phyloP scores from a whole-genome alignment of 768 basidiomycete species.

The Coprinopsis cinerea region DNA sequence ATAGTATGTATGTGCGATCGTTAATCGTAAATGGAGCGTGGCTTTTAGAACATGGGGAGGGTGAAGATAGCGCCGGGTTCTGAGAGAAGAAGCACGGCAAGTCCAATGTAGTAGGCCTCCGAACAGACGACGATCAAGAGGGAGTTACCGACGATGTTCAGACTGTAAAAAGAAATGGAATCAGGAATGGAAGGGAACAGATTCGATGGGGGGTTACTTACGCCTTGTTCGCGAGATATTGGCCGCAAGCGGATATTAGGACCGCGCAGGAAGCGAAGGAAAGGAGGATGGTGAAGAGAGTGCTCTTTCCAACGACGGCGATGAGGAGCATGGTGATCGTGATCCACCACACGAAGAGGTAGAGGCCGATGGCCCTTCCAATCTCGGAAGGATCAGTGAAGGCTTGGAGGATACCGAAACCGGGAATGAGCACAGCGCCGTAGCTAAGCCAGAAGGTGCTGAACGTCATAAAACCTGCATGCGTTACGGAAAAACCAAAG shows the following conservation, averaged over 20 bases:
- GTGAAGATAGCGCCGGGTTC: slow-evolving; percentile 5
- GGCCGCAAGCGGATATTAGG: slow-evolving; percentile 7
- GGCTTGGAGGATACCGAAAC: slow-evolving; percentile 8
- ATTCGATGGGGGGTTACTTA: not conserved
- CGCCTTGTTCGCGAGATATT: not conserved
- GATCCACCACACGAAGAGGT: slow-evolving; percentile 13
- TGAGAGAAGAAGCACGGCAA: slow-evolving; percentile 5
- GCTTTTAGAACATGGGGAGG: slow-evolving; percentile 7
- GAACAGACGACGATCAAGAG: slow-evolving; percentile 6
- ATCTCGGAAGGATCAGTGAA: slow-evolving; percentile 2
- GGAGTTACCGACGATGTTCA: slow-evolving; percentile 8
- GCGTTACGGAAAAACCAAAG: not conserved
- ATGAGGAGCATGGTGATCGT: slow-evolving; percentile 11
- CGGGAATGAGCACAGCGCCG: slow-evolving; percentile 8
- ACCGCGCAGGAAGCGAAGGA: slow-evolving; percentile 7
- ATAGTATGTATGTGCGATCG: no score
- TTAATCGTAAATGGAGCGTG: no score
- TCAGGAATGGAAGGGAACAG: not conserved
- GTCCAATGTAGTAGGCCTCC: slow-evolving; percentile 9
- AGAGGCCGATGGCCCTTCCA: slow-evolving; percentile 6
- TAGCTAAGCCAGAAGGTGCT: slow-evolving; percentile 12
- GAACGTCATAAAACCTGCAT: slow-evolving; percentile 10
- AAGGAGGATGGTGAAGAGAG: slow-evolving; percentile 8
- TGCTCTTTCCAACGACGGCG: slow-evolving; percentile 10
- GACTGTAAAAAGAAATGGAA: not conserved